phyloP scores from a whole-genome alignment of 2,329 filamentous ascomycete species.

The Colletotrichum phormii region DNA sequence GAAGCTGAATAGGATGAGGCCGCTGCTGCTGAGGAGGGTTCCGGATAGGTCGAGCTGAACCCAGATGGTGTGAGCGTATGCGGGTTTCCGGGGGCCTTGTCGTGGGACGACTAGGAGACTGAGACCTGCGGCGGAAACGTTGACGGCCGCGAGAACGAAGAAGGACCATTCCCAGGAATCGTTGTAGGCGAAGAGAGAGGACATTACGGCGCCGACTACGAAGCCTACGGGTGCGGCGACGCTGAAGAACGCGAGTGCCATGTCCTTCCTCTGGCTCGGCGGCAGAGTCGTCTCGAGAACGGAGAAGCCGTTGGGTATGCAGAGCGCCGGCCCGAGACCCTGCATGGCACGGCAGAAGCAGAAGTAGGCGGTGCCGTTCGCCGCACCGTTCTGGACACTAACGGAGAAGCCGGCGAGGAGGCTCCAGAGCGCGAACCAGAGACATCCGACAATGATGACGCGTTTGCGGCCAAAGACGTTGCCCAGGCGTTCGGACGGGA shows the following conservation, averaged over 20 bases:
- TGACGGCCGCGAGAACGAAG: constrained; percentile 16
- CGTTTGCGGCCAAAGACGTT: constrained; percentile 68
- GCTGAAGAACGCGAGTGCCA: constrained; percentile 50
- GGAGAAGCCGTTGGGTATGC: constrained; percentile 67
- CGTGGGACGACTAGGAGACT: constrained; percentile 31
- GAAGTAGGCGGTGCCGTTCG: constrained; percentile 55
- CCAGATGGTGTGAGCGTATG: constrained; percentile 43
- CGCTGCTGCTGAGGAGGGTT: constrained; percentile 49
- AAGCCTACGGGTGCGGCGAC: constrained; percentile 48
- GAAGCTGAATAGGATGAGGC: constrained; percentile 62
- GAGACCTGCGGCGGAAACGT: constrained; percentile 9
- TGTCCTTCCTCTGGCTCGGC: constrained; percentile 47
- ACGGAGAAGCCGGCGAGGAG: constrained; percentile 58
- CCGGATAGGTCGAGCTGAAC: constrained; percentile 46
- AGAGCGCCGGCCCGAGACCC: constrained; percentile 65
- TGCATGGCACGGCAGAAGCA: constrained; percentile 61
- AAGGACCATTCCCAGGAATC: constrained; percentile 17
- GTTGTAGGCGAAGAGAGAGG: constrained; percentile 41
- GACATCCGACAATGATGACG: constrained; percentile 64
- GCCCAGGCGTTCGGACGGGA: constrained; percentile 67
- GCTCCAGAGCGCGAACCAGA: constrained; percentile 67
- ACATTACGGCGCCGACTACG: constrained; percentile 44
- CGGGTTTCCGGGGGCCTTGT: background rate
- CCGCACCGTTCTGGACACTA: constrained; percentile 7
- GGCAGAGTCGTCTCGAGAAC: constrained; percentile 65